Conservation (phyloP, 1,284 basidiomycete genomes). For the Kalmanozyma brasiliensis region DNA sequence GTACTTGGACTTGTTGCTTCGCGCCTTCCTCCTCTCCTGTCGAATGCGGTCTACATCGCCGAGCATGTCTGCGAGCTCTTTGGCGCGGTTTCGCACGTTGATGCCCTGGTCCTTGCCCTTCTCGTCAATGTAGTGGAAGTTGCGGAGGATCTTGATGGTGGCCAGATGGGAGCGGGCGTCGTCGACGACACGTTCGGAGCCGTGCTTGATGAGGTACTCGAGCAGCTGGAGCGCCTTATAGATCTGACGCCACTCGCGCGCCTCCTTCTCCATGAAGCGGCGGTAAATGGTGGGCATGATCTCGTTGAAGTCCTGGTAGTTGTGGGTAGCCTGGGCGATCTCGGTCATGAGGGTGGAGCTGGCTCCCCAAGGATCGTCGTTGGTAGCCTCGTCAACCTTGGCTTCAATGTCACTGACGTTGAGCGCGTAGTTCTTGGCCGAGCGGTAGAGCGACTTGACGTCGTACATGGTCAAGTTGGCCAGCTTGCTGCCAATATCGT, state of each 20-base stretch:
- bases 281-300: constrained; percentile 98
- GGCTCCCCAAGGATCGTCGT: constrained; percentile 98
- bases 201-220: constrained; percentile 96
- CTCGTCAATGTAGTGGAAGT: constrained; percentile 98
- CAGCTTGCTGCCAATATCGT: constrained; percentile 60
- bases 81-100: constrained; percentile 94
- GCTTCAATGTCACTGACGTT: constrained; percentile 97
- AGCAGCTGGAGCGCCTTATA: constrained; percentile 97
- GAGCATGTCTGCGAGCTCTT: constrained; percentile 88
- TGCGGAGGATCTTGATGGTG: constrained; percentile 96
- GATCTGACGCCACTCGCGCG: constrained; percentile 96
- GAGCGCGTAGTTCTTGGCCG: constrained; percentile 74
- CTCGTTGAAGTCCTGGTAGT: constrained; percentile 98
- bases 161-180: constrained; percentile 93
- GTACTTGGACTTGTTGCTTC: constrained; percentile 91
- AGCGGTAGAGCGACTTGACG: constrained; percentile 62
- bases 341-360: constrained; percentile 98
- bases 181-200: constrained; percentile 97
- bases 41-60: constrained; percentile 92
- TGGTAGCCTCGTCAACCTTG: constrained; percentile 96
- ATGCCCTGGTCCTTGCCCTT: constrained; percentile 99
- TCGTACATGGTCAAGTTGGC: constrained; percentile 67
- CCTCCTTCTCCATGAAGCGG: constrained; percentile 86
- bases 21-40: constrained; percentile 88
- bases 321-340: constrained; percentile 93